Percentiles rank a stretch among this genome's conserved stretches.
phyloP scores from a whole-genome alignment of 441 rosid species.

The Adansonia madagascariensis region DNA sequence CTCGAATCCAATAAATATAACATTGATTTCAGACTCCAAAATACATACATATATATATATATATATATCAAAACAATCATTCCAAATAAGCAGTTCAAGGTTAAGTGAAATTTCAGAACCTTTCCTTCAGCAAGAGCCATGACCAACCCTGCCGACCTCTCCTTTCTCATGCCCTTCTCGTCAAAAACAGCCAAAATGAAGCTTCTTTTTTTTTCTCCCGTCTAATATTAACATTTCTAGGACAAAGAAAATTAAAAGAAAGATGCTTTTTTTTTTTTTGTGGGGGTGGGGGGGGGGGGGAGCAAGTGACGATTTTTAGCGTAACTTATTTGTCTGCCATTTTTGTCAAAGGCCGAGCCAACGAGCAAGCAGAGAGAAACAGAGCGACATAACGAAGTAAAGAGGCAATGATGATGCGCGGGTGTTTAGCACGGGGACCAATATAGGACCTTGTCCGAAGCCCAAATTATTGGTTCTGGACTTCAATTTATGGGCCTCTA shows the following conservation, averaged over 20 bases:
- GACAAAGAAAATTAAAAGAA: neutral
- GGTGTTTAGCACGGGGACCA: neutral
- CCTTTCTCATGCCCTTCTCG: constrained; percentile 77
- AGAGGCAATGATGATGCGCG: neutral
- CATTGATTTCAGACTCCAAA: neutral
- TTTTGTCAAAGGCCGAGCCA: constrained; percentile 24
- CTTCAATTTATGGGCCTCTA: neutral
- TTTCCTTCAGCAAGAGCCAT: constrained; percentile 91
- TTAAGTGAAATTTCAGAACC: constrained; percentile 41
- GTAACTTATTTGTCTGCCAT: constrained; percentile 54
- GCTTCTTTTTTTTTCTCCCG: neutral
- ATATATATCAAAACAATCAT: neutral
- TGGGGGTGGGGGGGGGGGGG: no score
- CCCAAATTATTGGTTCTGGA: neutral
- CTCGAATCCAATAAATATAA: constrained; percentile 2
- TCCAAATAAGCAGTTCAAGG: neutral
- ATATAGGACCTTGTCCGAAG: neutral
- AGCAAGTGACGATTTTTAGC: neutral
- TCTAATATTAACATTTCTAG: no score
- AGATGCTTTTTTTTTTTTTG: neutral
- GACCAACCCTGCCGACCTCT: constrained; percentile 86
- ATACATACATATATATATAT: neutral
- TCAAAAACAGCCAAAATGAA: constrained; percentile 37
- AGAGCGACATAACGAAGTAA: neutral
- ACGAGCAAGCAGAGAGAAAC: neutral